Evolutionary conservation across 2,329 filamentous ascomycete species (phyloP).

Genomic region (Ophiostoma novo-ulmi): DNA sequence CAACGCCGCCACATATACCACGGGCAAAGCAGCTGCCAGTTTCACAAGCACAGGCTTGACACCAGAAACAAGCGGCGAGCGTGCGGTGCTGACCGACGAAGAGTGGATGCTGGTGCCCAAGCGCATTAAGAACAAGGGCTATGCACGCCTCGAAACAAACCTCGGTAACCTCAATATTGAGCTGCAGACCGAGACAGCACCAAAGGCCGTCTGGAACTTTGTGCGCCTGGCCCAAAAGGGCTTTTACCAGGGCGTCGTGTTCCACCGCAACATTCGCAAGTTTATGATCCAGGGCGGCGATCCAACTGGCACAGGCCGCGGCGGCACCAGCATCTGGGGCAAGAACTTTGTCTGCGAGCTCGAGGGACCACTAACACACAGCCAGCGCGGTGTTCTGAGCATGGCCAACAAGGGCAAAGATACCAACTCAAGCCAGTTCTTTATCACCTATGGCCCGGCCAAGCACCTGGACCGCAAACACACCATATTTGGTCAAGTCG

Average conservation of each 20-base stretch:
- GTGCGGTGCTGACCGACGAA: constrained; percentile 83
- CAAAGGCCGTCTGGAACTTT: constrained; percentile 96
- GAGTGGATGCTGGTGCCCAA: constrained; percentile 94
- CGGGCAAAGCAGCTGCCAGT: constrained; percentile 82
- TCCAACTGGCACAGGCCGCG: constrained; percentile 83
- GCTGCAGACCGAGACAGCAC: constrained; percentile 83
- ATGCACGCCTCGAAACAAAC: constrained; percentile 82
- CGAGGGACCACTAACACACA: constrained; percentile 81
- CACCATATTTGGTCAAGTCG: constrained; percentile 87
- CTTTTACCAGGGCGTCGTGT: constrained; percentile 78
- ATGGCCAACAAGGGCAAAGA: constrained; percentile 99
- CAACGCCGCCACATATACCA: constrained; percentile 87
- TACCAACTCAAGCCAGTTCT: constrained; percentile 92
- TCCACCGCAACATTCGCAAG: constrained; percentile 89
- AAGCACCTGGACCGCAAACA: constrained; percentile 91
- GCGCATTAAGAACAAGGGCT: constrained; percentile 83
- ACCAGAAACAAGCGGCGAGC: constrained; percentile 80
- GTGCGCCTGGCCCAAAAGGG: constrained; percentile 79
- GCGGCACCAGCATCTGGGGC: constrained; percentile 87
- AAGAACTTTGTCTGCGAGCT: constrained; percentile 94
- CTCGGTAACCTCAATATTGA: constrained; percentile 82
- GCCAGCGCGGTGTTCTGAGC: constrained; percentile 69
- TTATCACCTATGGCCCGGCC: constrained; percentile 80
- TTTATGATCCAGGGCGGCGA: constrained; percentile 99
- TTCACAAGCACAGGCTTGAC: constrained; percentile 94